Base-by-base conservation (phyloP, 345 rosid genomes). In the Sonneratia caseolaris region DNA sequence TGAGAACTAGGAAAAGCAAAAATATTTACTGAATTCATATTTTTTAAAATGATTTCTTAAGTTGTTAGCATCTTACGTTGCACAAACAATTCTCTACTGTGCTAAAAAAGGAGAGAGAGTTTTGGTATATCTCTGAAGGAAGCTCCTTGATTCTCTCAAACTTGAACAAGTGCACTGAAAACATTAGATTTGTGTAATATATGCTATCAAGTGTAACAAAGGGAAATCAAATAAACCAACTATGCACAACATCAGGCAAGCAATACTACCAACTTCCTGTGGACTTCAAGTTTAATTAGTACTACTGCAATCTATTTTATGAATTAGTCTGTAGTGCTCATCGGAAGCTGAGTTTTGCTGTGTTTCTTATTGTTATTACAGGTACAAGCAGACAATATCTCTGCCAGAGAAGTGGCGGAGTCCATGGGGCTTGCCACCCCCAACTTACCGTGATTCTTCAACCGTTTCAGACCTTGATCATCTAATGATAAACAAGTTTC, bases 371-470 rank as follows among this genome's bases (percentile, higher is more conserved):
- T 62, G 35, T 68, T 27, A 66, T 9, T 66, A 75, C 80, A 95
- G 99, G 99, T 82, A 80, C 96, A 89, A 92, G 98, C 84, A 4
- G 96, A 92, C 72, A 70, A 64, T 74, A 62, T 85, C 66, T 72
- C 96, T 37, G 96, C 90, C 32, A 83, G 79, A 78, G 97, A 90
- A 79, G 86, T 86, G 27, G 92, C 90, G 0, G 81, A 82, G 79
- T 81, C 93, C 24, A 86, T 90, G 93, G 97, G 89, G 72, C 87
- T 94, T 64, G 19, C 87, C 36, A 83, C 69, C 73, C 81, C 81
- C 3, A 87, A 80, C 73, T 85, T 91, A 47, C 74, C 70, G 38
- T 70, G 53, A 82, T 42, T 74, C 35, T n/a, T 42, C 70, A 68
- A 14, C 70, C 35, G 8, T 68, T 40, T 48, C 53, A 12, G 18